Evolutionary conservation across 2,329 filamentous ascomycete genomes (phyloP).

Genomic region (Fusarium veterinarium): DNA sequence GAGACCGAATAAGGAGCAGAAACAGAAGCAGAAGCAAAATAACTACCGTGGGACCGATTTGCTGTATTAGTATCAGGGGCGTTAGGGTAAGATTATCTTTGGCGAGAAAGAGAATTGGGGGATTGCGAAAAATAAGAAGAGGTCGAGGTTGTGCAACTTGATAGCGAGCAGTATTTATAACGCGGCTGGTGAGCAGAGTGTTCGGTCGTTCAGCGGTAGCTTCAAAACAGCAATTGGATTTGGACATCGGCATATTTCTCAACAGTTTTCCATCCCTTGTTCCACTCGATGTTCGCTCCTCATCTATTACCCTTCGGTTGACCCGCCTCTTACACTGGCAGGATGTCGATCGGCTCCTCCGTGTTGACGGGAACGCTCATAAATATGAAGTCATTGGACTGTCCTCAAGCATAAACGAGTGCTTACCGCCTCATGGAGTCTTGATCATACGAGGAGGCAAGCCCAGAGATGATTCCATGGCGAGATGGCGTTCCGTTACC

Average conservation of each 20-base stretch:
- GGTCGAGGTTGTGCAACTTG: slow-evolving; percentile 45
- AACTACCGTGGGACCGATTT: slow-evolving; percentile 31
- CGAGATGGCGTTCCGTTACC: slow-evolving; percentile 1
- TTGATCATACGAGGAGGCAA: slow-evolving; percentile 1
- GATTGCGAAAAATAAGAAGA: slow-evolving; percentile 39
- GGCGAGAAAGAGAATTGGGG: slow-evolving; percentile 39
- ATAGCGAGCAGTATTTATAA: slow-evolving; percentile 52
- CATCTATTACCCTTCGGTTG: neutral
- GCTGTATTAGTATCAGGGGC: slow-evolving; percentile 42
- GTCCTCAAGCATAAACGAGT: slow-evolving; percentile 13
- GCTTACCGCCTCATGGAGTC: neutral
- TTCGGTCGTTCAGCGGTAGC: slow-evolving; percentile 47
- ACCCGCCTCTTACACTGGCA: neutral
- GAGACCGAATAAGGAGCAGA: neutral
- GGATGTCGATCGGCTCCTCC: neutral
- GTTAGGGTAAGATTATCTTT: slow-evolving; percentile 41
- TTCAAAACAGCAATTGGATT: slow-evolving; percentile 49
- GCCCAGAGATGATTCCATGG: neutral
- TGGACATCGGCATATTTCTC: slow-evolving; percentile 41
- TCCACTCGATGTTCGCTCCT: neutral
- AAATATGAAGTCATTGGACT: neutral
- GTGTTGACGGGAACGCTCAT: slow-evolving; percentile 1
- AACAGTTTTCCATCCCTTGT: slow-evolving; percentile 5
- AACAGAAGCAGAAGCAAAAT: slow-evolving; percentile 9
- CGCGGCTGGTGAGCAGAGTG: slow-evolving; percentile 44